phyloP scores from a whole-genome alignment of 164 flowering plant species.

The Akebia trifoliata region DNA sequence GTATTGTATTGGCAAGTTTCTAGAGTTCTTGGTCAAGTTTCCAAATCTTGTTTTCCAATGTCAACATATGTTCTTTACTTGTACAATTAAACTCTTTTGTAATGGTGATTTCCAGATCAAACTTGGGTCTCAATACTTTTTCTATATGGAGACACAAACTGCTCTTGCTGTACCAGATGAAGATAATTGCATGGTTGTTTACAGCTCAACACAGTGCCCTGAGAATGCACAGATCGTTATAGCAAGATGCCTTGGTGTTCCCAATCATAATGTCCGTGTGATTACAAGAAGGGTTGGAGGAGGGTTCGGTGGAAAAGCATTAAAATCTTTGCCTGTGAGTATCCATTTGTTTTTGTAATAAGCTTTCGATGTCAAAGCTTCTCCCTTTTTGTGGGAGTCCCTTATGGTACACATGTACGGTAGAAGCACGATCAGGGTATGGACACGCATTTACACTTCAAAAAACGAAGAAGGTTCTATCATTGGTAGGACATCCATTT shows the following conservation, averaged over 20 bases:
- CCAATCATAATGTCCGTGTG: slow-evolving; percentile 77
- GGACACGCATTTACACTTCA: no score
- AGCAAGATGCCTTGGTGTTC: slow-evolving; percentile 82
- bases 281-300: slow-evolving; percentile 94
- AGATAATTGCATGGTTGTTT: slow-evolving; percentile 80
- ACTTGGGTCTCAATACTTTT: slow-evolving; percentile 80
- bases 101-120: slow-evolving; percentile 44
- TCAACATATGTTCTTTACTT: background rate
- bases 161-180: slow-evolving; percentile 93
- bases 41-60: background rate
- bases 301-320: slow-evolving; percentile 89
- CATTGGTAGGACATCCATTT: no score
- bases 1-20: no score
- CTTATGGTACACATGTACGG: no score
- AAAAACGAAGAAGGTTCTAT: no score
- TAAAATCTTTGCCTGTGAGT: slow-evolving; percentile 69
- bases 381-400: no score
- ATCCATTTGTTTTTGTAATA: slow-evolving; percentile 8
- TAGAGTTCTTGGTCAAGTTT: no score
- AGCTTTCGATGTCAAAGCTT: no score
- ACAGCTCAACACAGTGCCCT: slow-evolving; percentile 71
- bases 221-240: slow-evolving; percentile 49
- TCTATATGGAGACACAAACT: slow-evolving; percentile 91
- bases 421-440: no score
- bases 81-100: background rate